Evolutionary conservation across 1,284 basidiomycete genomes (phyloP).

Genomic region (Malassezia caprae): DNA sequence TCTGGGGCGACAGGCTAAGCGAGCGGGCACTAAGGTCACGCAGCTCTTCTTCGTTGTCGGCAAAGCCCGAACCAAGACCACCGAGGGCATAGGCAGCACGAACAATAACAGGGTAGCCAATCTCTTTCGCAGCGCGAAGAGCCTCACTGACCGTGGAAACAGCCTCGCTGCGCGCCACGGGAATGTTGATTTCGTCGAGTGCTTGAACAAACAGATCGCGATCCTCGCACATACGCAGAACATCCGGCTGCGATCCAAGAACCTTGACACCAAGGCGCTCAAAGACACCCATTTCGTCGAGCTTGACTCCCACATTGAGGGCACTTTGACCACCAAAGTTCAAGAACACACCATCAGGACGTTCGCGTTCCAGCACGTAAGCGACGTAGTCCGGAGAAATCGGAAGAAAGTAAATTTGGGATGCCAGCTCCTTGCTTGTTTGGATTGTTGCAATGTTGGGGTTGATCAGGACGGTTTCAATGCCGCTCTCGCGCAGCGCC

Average conservation of each 20-base stretch:
- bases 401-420: constrained; percentile 94
- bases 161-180: constrained; percentile 90
- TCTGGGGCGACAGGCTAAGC: constrained; percentile 83
- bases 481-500: constrained; percentile 87
- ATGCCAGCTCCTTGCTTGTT: constrained; percentile 79
- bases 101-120: constrained; percentile 95
- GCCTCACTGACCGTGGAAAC: constrained; percentile 92
- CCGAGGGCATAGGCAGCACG: constrained; percentile 97
- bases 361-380: constrained; percentile 94
- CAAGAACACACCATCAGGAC: constrained; percentile 90
- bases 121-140: constrained; percentile 75
- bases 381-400: constrained; percentile 96
- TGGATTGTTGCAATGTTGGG: constrained; percentile 48
- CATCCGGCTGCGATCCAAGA: constrained; percentile 81
- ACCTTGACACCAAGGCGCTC: constrained; percentile 90
- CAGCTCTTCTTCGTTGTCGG: constrained; percentile 86
- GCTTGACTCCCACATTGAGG: constrained; percentile 90
- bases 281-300: constrained; percentile 94
- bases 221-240: constrained; percentile 69
- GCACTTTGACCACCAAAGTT: constrained; percentile 98
- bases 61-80: constrained; percentile 96
- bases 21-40: constrained; percentile 86
- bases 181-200: constrained; percentile 94
- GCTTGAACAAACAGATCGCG: constrained; percentile 94
- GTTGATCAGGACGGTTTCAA: constrained; percentile 70